These are phyloP conservation scores for Parsonsia alboflavescens DNA, from an alignment of 257 asterid genomes.

Conservation along the genomic window DNA sequence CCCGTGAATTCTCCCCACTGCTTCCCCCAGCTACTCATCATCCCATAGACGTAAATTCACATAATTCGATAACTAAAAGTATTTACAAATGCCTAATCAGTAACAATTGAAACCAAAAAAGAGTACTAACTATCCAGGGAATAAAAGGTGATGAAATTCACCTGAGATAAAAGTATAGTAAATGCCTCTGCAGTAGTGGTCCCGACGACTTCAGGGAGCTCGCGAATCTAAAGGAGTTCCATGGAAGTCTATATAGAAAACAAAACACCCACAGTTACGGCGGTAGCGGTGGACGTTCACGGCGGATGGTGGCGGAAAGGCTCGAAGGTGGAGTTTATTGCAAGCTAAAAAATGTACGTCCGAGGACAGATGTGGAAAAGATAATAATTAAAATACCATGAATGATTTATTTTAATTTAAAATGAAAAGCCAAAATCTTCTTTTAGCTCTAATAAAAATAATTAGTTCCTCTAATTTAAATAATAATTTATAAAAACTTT, in stretches of 20 bases:
- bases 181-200: not conserved
- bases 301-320: not conserved
- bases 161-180: not conserved
- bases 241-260: not conserved
- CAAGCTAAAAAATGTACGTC: not conserved
- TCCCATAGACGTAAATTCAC: not conserved
- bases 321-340: not conserved
- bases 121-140: not conserved
- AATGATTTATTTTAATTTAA: no score
- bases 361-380: no score
- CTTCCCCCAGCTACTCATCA: no score
- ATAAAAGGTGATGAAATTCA: not conserved
- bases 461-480: no score
- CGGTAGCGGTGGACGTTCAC: not conserved
- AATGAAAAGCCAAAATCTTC: no score
- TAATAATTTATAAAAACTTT: no score
- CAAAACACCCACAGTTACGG: not conserved
- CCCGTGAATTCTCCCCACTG: not conserved
- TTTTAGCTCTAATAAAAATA: no score
- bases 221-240: not conserved
- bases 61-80: not conserved
- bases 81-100: not conserved
- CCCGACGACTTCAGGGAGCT: not conserved
- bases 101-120: not conserved
- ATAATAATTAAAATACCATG: no score